phyloP scores from a whole-genome alignment of 495 filamentous ascomycete species.

The Penicillium nucicola region DNA sequence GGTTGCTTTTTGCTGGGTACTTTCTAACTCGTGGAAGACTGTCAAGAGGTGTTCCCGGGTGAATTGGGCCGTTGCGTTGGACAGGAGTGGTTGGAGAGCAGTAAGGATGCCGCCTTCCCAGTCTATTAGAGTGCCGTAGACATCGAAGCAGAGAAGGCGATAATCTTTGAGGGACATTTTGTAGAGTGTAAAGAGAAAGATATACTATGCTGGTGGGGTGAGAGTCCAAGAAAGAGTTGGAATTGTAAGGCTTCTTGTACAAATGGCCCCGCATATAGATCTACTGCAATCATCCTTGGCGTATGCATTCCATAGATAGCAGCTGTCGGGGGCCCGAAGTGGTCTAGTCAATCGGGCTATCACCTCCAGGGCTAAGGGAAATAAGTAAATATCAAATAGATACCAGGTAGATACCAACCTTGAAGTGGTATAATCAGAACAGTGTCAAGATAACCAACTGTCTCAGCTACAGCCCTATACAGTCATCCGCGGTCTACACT shows the following conservation, averaged over 20 bases:
- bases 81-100: slow-evolving; percentile 38
- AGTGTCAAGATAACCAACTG: no score
- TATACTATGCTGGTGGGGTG: neutral
- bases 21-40: slow-evolving; percentile 36
- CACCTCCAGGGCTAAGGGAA: no score
- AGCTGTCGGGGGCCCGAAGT: slow-evolving; percentile 1
- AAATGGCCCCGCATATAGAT: neutral
- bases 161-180: slow-evolving; percentile 40
- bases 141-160: slow-evolving; percentile 67
- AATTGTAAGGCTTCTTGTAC: neutral
- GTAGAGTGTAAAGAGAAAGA: neutral
- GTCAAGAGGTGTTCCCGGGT: slow-evolving; percentile 32
- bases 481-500: no score
- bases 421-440: neutral
- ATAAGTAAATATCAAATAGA: no score
- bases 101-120: slow-evolving; percentile 55
- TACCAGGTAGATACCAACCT: no score
- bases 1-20: slow-evolving; percentile 36
- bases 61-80: slow-evolving; percentile 35
- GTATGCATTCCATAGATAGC: neutral
- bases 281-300: neutral
- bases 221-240: no score
- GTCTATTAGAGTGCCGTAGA: slow-evolving; percentile 81
- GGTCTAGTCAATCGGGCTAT: neutral
- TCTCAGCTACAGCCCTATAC: no score